These are phyloP conservation scores for Globisporangium irregulare DNA, from an alignment of 352 stramenopile genomes.

Conservation along the genomic window DNA sequence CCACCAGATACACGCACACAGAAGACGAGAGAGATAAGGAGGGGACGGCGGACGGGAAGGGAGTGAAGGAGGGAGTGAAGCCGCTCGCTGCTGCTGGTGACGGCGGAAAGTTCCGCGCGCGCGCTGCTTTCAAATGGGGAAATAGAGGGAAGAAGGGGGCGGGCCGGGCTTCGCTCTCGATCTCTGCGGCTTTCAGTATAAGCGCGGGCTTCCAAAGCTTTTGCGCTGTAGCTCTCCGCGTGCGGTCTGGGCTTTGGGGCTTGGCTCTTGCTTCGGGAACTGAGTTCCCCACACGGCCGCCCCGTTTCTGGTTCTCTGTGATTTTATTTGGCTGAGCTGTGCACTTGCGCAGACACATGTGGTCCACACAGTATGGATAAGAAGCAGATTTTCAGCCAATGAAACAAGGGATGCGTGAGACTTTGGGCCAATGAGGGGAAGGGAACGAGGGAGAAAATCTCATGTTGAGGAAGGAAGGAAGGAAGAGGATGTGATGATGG, in stretches of 20 bases:
- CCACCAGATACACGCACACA: neutral
- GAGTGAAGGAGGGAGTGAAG: neutral
- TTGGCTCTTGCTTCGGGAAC: neutral
- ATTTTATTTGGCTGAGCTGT: constrained; percentile 6
- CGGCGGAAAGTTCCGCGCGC: constrained; percentile 14
- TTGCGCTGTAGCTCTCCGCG: neutral
- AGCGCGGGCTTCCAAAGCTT: neutral
- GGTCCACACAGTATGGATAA: constrained; percentile 4
- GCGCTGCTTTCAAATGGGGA: constrained; percentile 2
- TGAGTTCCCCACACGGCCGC: constrained; percentile 8
- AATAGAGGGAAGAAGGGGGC: neutral
- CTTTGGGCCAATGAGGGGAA: neutral
- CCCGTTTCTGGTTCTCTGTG: constrained; percentile 11
- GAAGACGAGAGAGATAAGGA: neutral
- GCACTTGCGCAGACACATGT: neutral
- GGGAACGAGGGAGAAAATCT: neutral
- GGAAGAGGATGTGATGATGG: neutral
- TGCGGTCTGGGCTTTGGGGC: neutral
- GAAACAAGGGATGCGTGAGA: neutral
- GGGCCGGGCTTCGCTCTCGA: neutral
- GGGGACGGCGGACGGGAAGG: neutral
- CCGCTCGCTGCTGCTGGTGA: neutral
- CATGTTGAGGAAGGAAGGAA: neutral
- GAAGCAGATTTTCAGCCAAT: constrained; percentile 2
- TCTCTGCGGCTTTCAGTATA: neutral